Conservation (phyloP, 1,139 yeast species). For the Debaryomyces robertsiae region DNA sequence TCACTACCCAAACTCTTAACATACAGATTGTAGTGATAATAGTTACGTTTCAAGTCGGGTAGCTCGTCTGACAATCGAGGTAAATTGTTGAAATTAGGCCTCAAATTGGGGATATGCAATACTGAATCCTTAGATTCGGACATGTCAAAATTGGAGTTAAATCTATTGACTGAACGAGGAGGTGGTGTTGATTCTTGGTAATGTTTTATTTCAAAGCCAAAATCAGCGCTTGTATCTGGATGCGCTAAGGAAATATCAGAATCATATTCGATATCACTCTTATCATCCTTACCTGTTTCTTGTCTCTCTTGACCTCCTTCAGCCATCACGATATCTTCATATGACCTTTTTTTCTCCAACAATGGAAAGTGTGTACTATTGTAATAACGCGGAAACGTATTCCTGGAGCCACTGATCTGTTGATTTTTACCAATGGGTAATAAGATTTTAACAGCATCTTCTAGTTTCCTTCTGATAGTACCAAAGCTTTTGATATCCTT, state of each 20-base stretch:
- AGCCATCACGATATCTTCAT: constrained; percentile 9
- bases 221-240: constrained; percentile 51
- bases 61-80: constrained; percentile 31
- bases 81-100: constrained; percentile 32
- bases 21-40: constrained; percentile 34
- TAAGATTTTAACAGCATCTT: constrained; percentile 33
- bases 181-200: constrained; percentile 19
- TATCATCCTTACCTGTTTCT: constrained; percentile 16
- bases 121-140: neutral
- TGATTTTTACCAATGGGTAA: constrained; percentile 28
- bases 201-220: constrained; percentile 52
- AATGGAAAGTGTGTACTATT: constrained; percentile 40
- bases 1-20: constrained; percentile 20
- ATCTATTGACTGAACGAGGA: constrained; percentile 7
- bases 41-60: constrained; percentile 32
- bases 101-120: constrained; percentile 6
- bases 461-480: constrained; percentile 56
- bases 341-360: constrained; percentile 6
- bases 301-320: constrained; percentile 1
- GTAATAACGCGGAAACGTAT: constrained; percentile 25
- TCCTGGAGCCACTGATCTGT: constrained; percentile 26
- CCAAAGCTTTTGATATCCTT: constrained; percentile 51
- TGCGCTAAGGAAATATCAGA: constrained; percentile 56
- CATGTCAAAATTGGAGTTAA: neutral
- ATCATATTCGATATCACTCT: constrained; percentile 34